Evolutionary conservation across 768 basidiomycete genomes (phyloP), one percentile per base, ranked within the genome.

Genomic region (Dioszegia aurantiaca): DNA sequence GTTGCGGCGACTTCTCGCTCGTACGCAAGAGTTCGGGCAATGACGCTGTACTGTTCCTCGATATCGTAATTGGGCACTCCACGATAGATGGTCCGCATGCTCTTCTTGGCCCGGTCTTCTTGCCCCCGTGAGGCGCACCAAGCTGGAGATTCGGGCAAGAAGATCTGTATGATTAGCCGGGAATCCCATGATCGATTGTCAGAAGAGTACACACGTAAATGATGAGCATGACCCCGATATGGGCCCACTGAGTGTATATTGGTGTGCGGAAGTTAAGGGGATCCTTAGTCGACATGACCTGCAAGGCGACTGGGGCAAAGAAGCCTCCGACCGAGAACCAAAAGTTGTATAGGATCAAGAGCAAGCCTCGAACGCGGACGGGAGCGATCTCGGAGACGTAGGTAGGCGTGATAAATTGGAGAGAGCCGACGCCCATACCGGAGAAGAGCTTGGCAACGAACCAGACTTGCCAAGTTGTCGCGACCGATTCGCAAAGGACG

Each of bases 161-260:
- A 47, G 37, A 58, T n/a, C n/a, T n/a, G n/a, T n/a, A n/a, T n/a
- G n/a, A n/a, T n/a, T n/a, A n/a, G n/a, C n/a, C n/a, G n/a, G n/a
- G n/a, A n/a, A n/a, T n/a, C n/a, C n/a, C n/a, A n/a, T n/a, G n/a
- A n/a, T n/a, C n/a, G n/a, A n/a, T n/a, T n/a, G n/a, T n/a, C n/a
- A n/a, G n/a, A n/a, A n/a, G n/a, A n/a, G n/a, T n/a, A n/a, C n/a
- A n/a, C n/a, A n/a, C 9, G 40, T 58, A 54, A 51, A 62, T 59
- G 24, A 59, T 30, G 8, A 53, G 17, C 37, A 62, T 21, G 36
- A 52, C 16, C 2, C 57, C 61, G 33, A 62, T 45, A n/a, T 51
- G 47, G 10, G 36, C 61, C 61, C 61, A 62, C 30, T 63, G 62
- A 21, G 66, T 64, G 49, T 59, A 62, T 41, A 68, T 62, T 16